phyloP scores from a whole-genome alignment of 139 green algal species.

The Chlorella sorokiniana region DNA sequence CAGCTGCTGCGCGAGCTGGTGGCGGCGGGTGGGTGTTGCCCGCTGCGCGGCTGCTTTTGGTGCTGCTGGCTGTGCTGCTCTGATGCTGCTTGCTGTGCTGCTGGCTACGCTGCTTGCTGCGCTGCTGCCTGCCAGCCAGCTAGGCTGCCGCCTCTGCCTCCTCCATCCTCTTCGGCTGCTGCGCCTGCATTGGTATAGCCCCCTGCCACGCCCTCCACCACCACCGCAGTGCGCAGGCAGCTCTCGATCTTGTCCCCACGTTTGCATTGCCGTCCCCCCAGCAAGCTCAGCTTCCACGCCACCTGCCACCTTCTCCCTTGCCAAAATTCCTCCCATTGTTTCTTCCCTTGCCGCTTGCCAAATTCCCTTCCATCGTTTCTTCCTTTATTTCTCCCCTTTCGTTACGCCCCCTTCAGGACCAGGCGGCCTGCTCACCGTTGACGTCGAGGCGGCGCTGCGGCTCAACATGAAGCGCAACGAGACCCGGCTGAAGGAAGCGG shows the following conservation, averaged over 20 bases:
- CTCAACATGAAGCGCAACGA: slow-evolving; percentile 43
- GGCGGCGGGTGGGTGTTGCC: not conserved
- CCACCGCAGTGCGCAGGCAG: no score
- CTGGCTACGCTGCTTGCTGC: not conserved
- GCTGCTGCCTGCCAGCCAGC: not conserved
- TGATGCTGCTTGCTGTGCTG: not conserved
- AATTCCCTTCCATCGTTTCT: no score
- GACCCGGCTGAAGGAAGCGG: slow-evolving; percentile 25
- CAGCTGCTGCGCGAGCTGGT: slow-evolving; percentile 27
- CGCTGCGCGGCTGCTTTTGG: not conserved
- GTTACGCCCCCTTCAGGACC: not conserved
- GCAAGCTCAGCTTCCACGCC: no score
- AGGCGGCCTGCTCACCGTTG: not conserved
- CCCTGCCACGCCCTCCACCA: no score
- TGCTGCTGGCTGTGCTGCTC: not conserved
- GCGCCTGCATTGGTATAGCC: no score
- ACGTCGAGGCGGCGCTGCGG: slow-evolving; percentile 6
- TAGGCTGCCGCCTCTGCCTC: not conserved
- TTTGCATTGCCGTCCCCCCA: no score
- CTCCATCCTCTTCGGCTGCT: no score
- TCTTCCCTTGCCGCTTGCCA: no score
- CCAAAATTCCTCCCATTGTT: not conserved
- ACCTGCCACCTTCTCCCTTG: no score
- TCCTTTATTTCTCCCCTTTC: not conserved
- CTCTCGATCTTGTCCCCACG: no score